Base-by-base conservation (phyloP, 805 yeast genomes). In the Starmerella tilneyi region DNA sequence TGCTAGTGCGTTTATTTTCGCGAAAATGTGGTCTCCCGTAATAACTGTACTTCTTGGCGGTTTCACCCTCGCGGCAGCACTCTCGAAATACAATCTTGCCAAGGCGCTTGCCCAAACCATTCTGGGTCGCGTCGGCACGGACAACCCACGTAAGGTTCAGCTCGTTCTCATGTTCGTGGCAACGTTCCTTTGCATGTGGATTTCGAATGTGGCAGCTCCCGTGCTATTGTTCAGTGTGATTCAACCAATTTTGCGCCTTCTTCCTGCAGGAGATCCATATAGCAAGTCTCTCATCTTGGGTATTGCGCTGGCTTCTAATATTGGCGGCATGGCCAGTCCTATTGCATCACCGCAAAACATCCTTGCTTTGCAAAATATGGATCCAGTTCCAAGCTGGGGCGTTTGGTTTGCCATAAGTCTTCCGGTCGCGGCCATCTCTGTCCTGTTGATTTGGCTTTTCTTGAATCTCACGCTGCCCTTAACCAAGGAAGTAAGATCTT, bases 291-390 rank as follows among this genome's bases (percentile, higher is more conserved):
- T 89, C 55, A 81, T 89, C 41, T 65, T 89, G 37, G 97, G 96
- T 35, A 82, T 89, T 54, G 97, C 97, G 0, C 67, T 89, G 46
- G 94, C 97, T 2, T 81, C 94, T 7, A 85, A 89, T 60, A 69
- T 89, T 39, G 97, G 95, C 19, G 98, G 98, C 53, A 89, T 88
- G 94, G 81, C 95, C 0, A 84, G 95, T 4, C 98, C 98, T 7
- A 89, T 89, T 58, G 88, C 96, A 1, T 84, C 96, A 3, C 98
- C 98, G 1, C 98, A 89, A 60, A 89, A 89, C 62, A 84, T 89
- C 51, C 79, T 89, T 56, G 94, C 96, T 1, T 71, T 89, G 41
- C 88, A 84, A 46, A 69, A 80, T 54, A 89, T 89, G 97, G 71
- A 70, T 46, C 94, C 94, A 1, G 79, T 74, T 45, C 79, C 80